phyloP scores from a whole-genome alignment of 352 stramenopile species.

The Phytopythium oedochilum region DNA sequence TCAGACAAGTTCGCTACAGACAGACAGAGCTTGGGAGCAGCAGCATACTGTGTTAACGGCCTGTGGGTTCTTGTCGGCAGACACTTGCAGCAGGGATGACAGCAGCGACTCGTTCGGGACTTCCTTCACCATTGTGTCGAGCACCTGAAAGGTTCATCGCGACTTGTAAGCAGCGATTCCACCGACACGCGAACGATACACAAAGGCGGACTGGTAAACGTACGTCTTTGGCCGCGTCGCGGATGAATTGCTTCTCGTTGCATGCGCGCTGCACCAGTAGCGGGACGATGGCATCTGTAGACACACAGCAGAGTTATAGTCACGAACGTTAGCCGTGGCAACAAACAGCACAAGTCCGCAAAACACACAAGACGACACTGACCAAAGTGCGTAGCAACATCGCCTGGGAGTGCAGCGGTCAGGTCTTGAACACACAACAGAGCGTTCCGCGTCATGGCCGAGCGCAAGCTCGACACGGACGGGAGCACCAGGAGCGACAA shows the following conservation, averaged over 20 bases:
- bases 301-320: background rate
- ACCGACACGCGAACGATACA: background rate
- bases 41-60: constrained; percentile 40
- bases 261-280: constrained; percentile 44
- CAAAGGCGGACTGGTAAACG: background rate
- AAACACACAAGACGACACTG: background rate
- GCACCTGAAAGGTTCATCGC: constrained; percentile 10
- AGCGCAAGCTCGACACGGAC: constrained; percentile 53
- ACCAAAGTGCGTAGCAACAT: constrained; percentile 28
- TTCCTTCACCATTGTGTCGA: constrained; percentile 34
- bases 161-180: background rate
- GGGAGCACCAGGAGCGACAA: constrained; percentile 41
- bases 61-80: constrained; percentile 41
- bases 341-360: background rate
- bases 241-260: constrained; percentile 77
- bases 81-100: constrained; percentile 20
- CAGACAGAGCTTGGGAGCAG: background rate
- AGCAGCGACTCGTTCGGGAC: constrained; percentile 26
- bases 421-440: constrained; percentile 65
- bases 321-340: background rate
- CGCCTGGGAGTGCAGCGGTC: constrained; percentile 21
- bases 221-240: constrained; percentile 43
- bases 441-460: constrained; percentile 58
- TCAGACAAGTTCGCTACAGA: background rate
- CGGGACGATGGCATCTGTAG: constrained; percentile 34